Percentiles rank a stretch among this genome's conserved stretches.
Conservation (phyloP, 2,329 filamentous ascomycete species). For the Hyphodiscus sp. region DNA sequence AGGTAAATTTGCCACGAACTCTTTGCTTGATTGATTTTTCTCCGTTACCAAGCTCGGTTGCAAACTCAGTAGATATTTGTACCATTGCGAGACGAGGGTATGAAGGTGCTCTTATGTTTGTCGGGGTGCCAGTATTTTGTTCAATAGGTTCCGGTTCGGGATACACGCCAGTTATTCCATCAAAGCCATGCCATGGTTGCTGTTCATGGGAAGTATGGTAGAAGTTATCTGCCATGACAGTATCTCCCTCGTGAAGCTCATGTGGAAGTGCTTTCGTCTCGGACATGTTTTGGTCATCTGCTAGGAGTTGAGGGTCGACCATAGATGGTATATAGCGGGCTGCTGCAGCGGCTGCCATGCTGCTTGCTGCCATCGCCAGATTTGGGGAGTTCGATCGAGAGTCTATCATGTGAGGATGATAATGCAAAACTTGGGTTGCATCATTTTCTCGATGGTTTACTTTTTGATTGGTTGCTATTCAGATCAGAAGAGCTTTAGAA, state of each 20-base stretch:
- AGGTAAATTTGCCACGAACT: slow-evolving; percentile 50
- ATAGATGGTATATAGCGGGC: slow-evolving; percentile 27
- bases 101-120: slow-evolving; percentile 4
- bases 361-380: slow-evolving; percentile 25
- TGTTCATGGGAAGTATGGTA: slow-evolving; percentile 16
- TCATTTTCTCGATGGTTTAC: slow-evolving; percentile 16
- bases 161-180: slow-evolving; percentile 19
- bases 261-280: slow-evolving; percentile 18
- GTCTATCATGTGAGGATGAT: slow-evolving; percentile 7
- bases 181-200: slow-evolving; percentile 25
- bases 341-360: slow-evolving; percentile 22
- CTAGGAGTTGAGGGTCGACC: slow-evolving; percentile 30
- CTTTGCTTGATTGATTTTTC: slow-evolving; percentile 33
- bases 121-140: slow-evolving; percentile 3
- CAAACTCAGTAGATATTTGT: slow-evolving; percentile 27
- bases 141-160: slow-evolving; percentile 15
- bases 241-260: slow-evolving; percentile 20
- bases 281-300: slow-evolving; percentile 18
- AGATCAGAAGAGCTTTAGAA: slow-evolving; percentile 18
- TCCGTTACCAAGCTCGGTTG: slow-evolving; percentile 29
- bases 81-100: slow-evolving; percentile 21
- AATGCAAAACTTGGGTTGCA: slow-evolving; percentile 9
- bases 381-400: slow-evolving; percentile 25
- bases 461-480: slow-evolving; percentile 14
- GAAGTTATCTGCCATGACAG: slow-evolving; percentile 16